Base-by-base conservation (phyloP, 2,329 filamentous ascomycete genomes). In the Nemania sp. region DNA sequence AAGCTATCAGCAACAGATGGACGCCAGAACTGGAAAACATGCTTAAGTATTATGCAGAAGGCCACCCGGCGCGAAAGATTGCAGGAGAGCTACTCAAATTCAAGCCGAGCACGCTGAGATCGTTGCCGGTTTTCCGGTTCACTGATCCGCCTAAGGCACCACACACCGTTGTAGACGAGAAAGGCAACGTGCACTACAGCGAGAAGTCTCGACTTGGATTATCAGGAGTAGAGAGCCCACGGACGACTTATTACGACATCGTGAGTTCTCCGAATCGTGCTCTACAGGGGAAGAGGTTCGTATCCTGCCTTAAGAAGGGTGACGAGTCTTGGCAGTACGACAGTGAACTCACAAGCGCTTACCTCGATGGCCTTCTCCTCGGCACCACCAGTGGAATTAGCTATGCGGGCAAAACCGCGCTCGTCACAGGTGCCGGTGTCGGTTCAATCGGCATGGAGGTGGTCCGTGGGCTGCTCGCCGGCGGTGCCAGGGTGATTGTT, bases 381-480 rank as follows among this genome's bases (percentile, higher is more conserved):
- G 83, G 83, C 91, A 93, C 94, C 62, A 89, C 86, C 66, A 80
- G 84, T 52, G 94, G 94, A 72, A 86, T 99, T 54, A 94, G 86
- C 44, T 99, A 95, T 80, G 83, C 91, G 70, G 90, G 89, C 76
- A 97, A 97, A 80, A 90, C 97, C 68, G 93, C 89, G 41, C 83
- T 99, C 62, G 97, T 99, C 91, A 99, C 94, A 56, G 94, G 94
- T 76, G 94, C 94, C 61, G 94, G 94, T 74, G 93, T 92, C 61
- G 94, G 94, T 42, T 99, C 94, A 44, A 99, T 99, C 64, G 94
- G 94, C 72, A 93, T 93, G 34, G 93, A 97, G 66, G 93, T 99
- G 46, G 82, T 99, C n/a, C 91, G 97, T 73, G 94, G 94, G 52
- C 80, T 99, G 59, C 91, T 99, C 73, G 95, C 90, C 68, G 94